phyloP scores from a whole-genome alignment of 2,329 filamentous ascomycete species.

The Karstenula rhodostoma region DNA sequence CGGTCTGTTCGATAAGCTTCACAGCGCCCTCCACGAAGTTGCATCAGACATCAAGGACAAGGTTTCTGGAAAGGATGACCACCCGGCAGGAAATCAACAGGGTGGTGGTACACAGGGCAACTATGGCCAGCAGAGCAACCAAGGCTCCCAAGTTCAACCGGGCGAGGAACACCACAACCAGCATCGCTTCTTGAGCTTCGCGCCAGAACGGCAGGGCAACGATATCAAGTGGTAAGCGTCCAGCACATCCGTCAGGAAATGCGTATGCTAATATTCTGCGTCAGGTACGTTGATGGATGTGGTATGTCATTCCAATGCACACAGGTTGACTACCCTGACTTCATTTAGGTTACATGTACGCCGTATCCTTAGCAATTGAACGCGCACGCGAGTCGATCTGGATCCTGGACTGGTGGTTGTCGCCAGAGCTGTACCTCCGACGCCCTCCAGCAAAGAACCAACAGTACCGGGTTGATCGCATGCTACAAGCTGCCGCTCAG shows the following conservation, averaged over 20 bases:
- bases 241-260: constrained; percentile 50
- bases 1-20: constrained; percentile 64
- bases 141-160: constrained; percentile 26
- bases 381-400: constrained; percentile 79
- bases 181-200: constrained; percentile 70
- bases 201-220: constrained; percentile 74
- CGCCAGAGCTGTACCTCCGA: constrained; percentile 85
- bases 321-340: constrained; percentile 2
- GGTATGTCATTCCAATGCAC: not conserved
- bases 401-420: constrained; percentile 91
- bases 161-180: constrained; percentile 52
- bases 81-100: constrained; percentile 52
- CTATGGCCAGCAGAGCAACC: constrained; percentile 27
- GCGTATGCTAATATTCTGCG: not conserved
- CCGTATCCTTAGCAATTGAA: constrained; percentile 81
- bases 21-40: constrained; percentile 60
- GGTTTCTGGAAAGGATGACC: constrained; percentile 56
- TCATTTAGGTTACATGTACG: constrained; percentile 73
- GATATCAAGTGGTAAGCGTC: constrained; percentile 88
- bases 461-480: constrained; percentile 81
- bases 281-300: constrained; percentile 12
- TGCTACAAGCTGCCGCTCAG: constrained; percentile 83
- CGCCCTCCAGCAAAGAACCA: constrained; percentile 83
- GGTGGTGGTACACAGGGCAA: constrained; percentile 31
- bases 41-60: constrained; percentile 61